Base-by-base conservation (phyloP, 306 rosid species). In the Bauhinia variegata region DNA sequence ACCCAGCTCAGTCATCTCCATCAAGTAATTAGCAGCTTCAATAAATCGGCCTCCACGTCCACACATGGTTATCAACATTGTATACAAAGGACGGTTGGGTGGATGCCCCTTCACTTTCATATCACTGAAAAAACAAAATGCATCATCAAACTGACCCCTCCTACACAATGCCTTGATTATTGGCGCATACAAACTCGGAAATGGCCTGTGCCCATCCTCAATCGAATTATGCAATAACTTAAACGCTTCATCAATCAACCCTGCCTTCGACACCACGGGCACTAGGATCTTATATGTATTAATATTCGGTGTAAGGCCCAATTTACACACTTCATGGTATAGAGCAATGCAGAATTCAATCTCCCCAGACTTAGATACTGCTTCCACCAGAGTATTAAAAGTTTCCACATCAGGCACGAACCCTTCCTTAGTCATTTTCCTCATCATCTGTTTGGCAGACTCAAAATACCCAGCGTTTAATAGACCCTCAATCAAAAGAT, bases 51-150 rank as follows among this genome's bases (percentile, higher is more conserved):
- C 95, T 39, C 88, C 96, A 0, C 96, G 89, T 5, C 96, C 93
- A 60, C 88, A 78, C 96, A 88, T 89, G 0, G 98, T 89, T 54
- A 92, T 89, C 80, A 89, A 49, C 98, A 88, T 89, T 0, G 98
- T 87, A 53, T 89, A 92, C 6, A 89, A 89, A 0, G 98, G 98
- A 44, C 98, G 77, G 31, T 92, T 92, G 0, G 98, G 98, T 0
- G 88, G 96, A 78, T 92, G 98, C 16, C 93, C 98, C 74, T 84
- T 87, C 4, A 56, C 81, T 77, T 89, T 92, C 98, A 89, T 89
- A 78, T 92, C 96, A 65, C 91, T 74, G 18, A 89, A 89, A 63
- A 92, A 92, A 70, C 98, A 87, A 52, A 89, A 79, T 0, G 96
- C 98, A 80, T 89, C 98, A 65, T 89, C 96, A 73, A 92, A 92